A percentile compares a stretch with the other conserved stretches of the same genome.
These are phyloP conservation scores for Borovskyia barvae DNA, from an alignment of 208 protist genomes.

Conservation along the genomic window DNA sequence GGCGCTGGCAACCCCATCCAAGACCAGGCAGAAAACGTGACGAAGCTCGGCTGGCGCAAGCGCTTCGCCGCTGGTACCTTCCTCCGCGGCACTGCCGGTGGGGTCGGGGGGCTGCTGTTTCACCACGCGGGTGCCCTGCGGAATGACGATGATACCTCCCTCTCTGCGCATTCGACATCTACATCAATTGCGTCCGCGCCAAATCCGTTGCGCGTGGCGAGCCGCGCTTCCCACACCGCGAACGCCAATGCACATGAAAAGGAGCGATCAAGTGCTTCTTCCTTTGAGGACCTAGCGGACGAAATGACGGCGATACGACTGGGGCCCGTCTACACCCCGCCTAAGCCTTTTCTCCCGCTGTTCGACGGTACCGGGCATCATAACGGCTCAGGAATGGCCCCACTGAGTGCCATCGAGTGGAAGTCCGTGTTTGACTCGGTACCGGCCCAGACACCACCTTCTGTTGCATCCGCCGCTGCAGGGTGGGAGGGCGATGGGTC, in stretches of 20 bases:
- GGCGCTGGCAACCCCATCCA: background rate
- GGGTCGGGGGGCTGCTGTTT: background rate
- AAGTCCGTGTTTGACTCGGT: background rate
- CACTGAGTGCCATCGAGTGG: constrained; percentile 1
- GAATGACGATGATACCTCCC: no score
- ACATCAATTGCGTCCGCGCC: no score
- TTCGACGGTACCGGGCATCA: background rate
- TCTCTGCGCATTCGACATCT: no score
- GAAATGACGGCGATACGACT: constrained; percentile 28
- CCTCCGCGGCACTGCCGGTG: background rate
- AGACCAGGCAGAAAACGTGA: background rate
- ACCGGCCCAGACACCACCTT: background rate
- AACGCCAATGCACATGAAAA: no score
- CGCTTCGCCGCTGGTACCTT: background rate
- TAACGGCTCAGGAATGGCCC: background rate
- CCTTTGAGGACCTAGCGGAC: constrained; percentile 27
- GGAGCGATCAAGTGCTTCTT: constrained; percentile 14
- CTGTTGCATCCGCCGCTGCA: background rate
- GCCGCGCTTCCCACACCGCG: no score
- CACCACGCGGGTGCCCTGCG: background rate
- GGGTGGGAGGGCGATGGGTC: no score
- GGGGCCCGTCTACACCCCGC: constrained; percentile 21
- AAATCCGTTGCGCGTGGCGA: no score
- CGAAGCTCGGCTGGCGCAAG: constrained; percentile 3
- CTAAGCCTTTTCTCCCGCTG: constrained; percentile 10